A percentile compares a stretch with the other conserved stretches of the same genome.
Conservation (phyloP, 345 rosid genomes). For the Lumnitzera littorea region DNA sequence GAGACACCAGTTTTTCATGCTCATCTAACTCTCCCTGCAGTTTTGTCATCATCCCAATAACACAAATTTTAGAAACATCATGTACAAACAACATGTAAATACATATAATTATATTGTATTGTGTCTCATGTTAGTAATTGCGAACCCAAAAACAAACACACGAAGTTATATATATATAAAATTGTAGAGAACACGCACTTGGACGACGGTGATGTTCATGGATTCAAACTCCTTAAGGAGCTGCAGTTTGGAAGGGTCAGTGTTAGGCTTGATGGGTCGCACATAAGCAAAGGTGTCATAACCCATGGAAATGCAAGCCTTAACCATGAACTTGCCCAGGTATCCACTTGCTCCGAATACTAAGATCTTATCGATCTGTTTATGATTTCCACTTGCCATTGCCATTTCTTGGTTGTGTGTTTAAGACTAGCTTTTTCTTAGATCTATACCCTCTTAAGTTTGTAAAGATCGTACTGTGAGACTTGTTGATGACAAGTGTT, state of each 20-base stretch:
- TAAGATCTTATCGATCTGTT: constrained; percentile 11
- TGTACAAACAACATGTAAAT: no score
- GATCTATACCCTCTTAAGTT: no score
- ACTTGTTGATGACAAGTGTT: no score
- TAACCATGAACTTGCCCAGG: constrained; percentile 25
- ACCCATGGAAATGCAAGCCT: constrained; percentile 20
- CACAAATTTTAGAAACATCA: neutral
- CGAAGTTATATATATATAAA: neutral
- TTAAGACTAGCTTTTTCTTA: no score
- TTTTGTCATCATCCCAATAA: neutral
- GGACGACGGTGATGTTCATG: constrained; percentile 23
- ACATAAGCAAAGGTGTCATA: constrained; percentile 20
- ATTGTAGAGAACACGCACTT: constrained; percentile 1
- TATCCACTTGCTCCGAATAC: constrained; percentile 29
- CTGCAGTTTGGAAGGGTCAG: constrained; percentile 13
- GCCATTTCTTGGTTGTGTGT: no score
- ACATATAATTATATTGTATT: no score
- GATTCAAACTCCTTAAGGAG: constrained; percentile 16
- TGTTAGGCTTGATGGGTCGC: constrained; percentile 12
- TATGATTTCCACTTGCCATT: neutral
- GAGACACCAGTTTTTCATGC: constrained; percentile 24
- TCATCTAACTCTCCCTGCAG: constrained; percentile 28
- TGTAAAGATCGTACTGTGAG: no score
- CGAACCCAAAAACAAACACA: neutral
- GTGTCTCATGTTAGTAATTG: no score